Evolutionary conservation across 495 filamentous ascomycete genomes (phyloP), one percentile per base, ranked within the genome.

Genomic region (Letharia lupina): DNA sequence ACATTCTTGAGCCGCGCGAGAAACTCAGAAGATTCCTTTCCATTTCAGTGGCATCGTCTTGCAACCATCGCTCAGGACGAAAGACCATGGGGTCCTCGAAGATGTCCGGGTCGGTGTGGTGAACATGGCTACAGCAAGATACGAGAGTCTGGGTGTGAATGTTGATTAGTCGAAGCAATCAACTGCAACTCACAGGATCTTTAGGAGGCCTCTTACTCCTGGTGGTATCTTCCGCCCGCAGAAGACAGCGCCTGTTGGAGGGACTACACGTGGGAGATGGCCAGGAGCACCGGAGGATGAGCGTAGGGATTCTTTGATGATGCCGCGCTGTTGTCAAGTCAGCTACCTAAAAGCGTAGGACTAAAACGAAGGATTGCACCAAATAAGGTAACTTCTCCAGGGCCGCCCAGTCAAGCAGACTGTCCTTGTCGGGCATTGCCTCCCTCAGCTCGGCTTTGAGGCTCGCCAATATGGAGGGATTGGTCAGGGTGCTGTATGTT

Each of bases 1-100:
- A 84, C 18, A 68, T 73, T 42, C 81, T 66, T 33, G 75, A 78
- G 0, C 81, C 81, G 58, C 73, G 76, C 31, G 69, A 72, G 60
- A 84, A 84, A 0, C 79, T 66, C 5, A 81, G 73, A 3, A 79
- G 72, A 50, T 75, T 78, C 18, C 71, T 69, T 16, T 67, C 62
- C 39, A 82, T 69, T 31, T 69, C 69, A 12, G 20, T 58, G 13
- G 40, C 40, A 23, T 40, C 69, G 3, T 72, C 70, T 15, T 66
- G 66, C 39, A 82, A 67, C 79, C 80, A 86, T 33, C 83, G 75
- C n/a, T 81, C 76, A 0, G 83, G 83, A 18, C 74, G 65, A 67
- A 73, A 68, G 33, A 39, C 62, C 18, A 50, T 33, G 11, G 61
- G 50, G 23, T 65, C 62, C 23, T 45, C 47, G 40, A 65, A 68